Base-by-base conservation (phyloP, 495 filamentous ascomycete genomes). In the Aspergillus homomorphus region DNA sequence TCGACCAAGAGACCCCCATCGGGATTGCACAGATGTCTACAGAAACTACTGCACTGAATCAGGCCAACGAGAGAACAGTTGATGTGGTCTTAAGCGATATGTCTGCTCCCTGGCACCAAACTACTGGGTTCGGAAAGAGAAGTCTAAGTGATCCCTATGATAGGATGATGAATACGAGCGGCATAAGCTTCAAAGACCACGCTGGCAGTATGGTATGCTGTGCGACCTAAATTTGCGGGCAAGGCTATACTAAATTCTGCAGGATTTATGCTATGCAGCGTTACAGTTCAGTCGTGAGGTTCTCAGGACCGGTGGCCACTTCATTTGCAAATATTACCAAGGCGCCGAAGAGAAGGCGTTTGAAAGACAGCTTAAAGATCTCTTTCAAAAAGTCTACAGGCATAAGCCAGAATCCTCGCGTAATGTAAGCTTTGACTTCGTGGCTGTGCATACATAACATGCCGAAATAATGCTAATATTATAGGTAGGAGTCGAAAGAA, bases 101-200 rank as follows among this genome's bases (percentile, higher is more conserved):
- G 94, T 98, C 84, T 77, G 93, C 81, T 78, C 92, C 94, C 89
- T 96, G 91, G 91, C 73, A 80, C 62, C 87, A 89, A 78, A 85
- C 82, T 30, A 82, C 82, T 66, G 88, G 88, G 43, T 91, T 87
- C 75, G 87, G 84, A 78, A 86, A 87, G 76, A 89, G 82, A 74
- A 94, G 86, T 77, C 80, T 97, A 80, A 94, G 86, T 92, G 82
- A 91, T 81, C 90, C 92, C 51, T 92, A 92, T 84, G 70, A 70
- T 78, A 98, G 94, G 94, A 88, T 98, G 91, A 96, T 96, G 91
- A 97, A 98, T 74, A 96, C 92, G 51, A 96, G 89, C 72, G 94
- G 94, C 42, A 87, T 91, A 59, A 70, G 67, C 18, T 91, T 95
- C 71, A 83, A 82, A 70, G 94, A 98, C 75, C 95, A 98, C 74